Evolutionary conservation across 2,329 filamentous ascomycete species (phyloP), one percentile per base, ranked within the genome.

Genomic region (Dactylellina parvicollis): DNA sequence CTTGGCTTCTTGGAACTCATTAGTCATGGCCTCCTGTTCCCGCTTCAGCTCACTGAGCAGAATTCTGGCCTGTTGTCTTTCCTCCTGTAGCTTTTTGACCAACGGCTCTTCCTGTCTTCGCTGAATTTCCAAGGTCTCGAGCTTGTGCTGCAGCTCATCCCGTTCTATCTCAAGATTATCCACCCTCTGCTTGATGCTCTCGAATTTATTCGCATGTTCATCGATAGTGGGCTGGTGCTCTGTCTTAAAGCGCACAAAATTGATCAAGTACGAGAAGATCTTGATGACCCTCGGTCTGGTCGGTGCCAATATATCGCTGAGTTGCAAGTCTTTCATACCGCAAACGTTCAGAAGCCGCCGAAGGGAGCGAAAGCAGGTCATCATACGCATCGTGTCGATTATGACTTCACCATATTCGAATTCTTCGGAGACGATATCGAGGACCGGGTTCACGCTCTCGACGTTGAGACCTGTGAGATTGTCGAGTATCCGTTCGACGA

Each of bases 201-300:
- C 92, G 10, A 91, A 87, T 78, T 92, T 93, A 83, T 96, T 95
- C 83, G 95, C 95, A 82, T 98, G 91, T 80, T 96, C 88, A 80
- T 97, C 93, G 75, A 98, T 96, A 28, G 95, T 88, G 38, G 85
- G 84, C 0, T 92, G 96, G 81, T 98, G 94, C 75, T 90, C 92
- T 82, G 69, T 74, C 77, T 95, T 90, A 82, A 98, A 99, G 59
- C 95, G 89, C 77, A 98, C 93, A 81, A 99, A 99, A 82, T 99
- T 99, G 84, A 99, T 99, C 75, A 98, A 87, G 81, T 97, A 97
- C 76, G 92, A 96, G 80, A 99, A 95, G 79, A 98, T 96, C 83
- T 95, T 96, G 79, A 94, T 90, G 12, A 98, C 86, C 46, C 95
- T 90, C 67, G 92, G 90, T 79, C 96, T 91, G 0, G 92, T 96